Base-by-base conservation (phyloP, 106 monocot species). In the Acorus gramineus region DNA sequence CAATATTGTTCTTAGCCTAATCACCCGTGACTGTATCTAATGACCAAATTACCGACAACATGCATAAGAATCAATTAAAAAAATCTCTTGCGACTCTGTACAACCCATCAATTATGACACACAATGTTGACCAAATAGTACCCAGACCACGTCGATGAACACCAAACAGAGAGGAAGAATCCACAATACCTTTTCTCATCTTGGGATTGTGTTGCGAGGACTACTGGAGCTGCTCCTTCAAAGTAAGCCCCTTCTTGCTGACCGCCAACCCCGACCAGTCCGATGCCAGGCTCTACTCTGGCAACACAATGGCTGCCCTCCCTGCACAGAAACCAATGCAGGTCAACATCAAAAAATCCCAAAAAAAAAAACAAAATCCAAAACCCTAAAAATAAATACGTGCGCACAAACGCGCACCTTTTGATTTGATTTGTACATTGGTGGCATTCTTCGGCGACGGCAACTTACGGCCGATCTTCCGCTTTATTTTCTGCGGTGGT, bases 191-290 rank as follows among this genome's bases (percentile, higher is more conserved):
- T 81, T 72, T 87, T 5, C 95, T 80, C 8, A 77, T 78, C 70
- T 85, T 90, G 5, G 76, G 76, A 85, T 85, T 96, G 70, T 91
- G 85, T 73, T 96, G 95, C 7, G 90, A 90, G 5, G 95, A 80
- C 57, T 96, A 87, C 52, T 87, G 86, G 49, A 96, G 80, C 43
- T 90, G 81, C 74, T 96, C 95, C 71, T 77, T 76, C 49, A 96
- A 73, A 4, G 95, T 96, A 51, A 87, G 66, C 6, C 95, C 95
- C 69, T 82, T 87, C 59, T 76, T 91, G 68, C 77, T 87, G 47
- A 96, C 87, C 0, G 83, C 87, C 61, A 96, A 47, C 6, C 90
- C 90, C 1, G 67, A 59, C 66, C 84, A 80, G 7, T 87, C 87
- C 5, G 85, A 67, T 12, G 72, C 69, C 59, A 96, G 59, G 63